phyloP scores from a whole-genome alignment of 2,329 filamentous ascomycete genomes.

The Trichoderma arundinaceum region DNA sequence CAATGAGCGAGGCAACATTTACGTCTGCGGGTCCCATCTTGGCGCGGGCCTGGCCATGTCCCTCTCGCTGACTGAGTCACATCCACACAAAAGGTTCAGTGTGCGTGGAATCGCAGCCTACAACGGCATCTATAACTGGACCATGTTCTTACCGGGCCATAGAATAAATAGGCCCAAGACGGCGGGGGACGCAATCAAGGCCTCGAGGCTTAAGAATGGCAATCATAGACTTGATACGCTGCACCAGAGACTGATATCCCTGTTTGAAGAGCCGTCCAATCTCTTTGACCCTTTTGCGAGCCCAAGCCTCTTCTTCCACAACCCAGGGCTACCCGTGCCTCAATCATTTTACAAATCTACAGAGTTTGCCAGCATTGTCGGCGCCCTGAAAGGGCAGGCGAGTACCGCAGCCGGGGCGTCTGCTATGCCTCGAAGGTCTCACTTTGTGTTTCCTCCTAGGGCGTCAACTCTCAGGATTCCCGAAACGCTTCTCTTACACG shows the following conservation, averaged over 20 bases:
- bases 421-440: slow-evolving; percentile 48
- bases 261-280: slow-evolving; percentile 57
- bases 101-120: slow-evolving; percentile 61
- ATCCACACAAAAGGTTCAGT: slow-evolving; percentile 49
- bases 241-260: slow-evolving; percentile 43
- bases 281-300: slow-evolving; percentile 67
- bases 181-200: background rate
- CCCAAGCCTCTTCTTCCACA: slow-evolving; percentile 63
- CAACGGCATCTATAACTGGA: slow-evolving; percentile 70
- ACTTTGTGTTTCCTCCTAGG: slow-evolving; percentile 56
- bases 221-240: slow-evolving; percentile 47
- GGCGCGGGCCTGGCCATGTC: slow-evolving; percentile 63
- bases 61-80: slow-evolving; percentile 62
- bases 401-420: slow-evolving; percentile 8
- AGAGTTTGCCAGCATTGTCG: slow-evolving; percentile 38
- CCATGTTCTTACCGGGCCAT: slow-evolving; percentile 62
- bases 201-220: slow-evolving; percentile 30
- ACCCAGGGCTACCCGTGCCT: slow-evolving; percentile 54
- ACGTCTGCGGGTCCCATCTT: slow-evolving; percentile 62
- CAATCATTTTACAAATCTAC: slow-evolving; percentile 50
- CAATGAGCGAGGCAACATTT: slow-evolving; percentile 46
- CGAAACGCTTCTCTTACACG: slow-evolving; percentile 55
- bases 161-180: slow-evolving; percentile 46
- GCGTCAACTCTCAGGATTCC: slow-evolving; percentile 57
- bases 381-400: slow-evolving; percentile 38